Percentiles rank a stretch among this genome's conserved stretches.
Evolutionary conservation across 352 stramenopile species (phyloP).

Genomic region (Aphanomyces euteiches): DNA sequence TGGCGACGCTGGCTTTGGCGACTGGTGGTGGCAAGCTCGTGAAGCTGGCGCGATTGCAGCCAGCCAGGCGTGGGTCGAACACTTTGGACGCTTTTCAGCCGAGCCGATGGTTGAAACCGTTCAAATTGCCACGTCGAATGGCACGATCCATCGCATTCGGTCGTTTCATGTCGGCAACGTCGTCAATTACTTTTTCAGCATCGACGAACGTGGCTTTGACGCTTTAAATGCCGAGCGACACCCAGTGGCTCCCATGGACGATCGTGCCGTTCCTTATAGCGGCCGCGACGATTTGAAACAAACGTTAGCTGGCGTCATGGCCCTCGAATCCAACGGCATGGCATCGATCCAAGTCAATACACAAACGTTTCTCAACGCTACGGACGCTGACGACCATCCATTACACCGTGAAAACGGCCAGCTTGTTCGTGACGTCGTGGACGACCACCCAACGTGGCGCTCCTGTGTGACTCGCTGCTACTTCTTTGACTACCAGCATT

Average conservation of each 20-base stretch:
- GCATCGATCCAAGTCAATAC: neutral
- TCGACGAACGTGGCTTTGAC: neutral
- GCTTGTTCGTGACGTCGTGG: neutral
- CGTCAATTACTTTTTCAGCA: slow-evolving; percentile 18
- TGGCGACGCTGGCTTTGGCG: slow-evolving; percentile 2
- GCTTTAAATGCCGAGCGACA: neutral
- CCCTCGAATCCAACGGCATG: slow-evolving; percentile 7
- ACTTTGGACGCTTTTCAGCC: slow-evolving; percentile 1
- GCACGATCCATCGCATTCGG: neutral
- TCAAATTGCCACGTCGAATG: neutral
- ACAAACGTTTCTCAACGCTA: neutral
- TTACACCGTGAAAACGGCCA: neutral
- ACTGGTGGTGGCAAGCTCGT: slow-evolving; percentile 14
- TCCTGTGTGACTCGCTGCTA: neutral
- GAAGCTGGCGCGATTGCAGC: slow-evolving; percentile 9
- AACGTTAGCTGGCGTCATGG: neutral
- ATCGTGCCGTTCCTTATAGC: neutral
- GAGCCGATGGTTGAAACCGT: neutral
- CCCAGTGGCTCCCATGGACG: neutral
- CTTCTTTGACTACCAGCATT: slow-evolving; percentile 25
- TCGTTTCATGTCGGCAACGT: slow-evolving; percentile 7
- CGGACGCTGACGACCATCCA: neutral
- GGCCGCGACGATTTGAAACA: neutral
- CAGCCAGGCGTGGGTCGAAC: slow-evolving; percentile 16
- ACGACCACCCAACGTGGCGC: neutral